Evolutionary conservation across 1,284 basidiomycete genomes (phyloP).

Genomic region (Pseudomicrostroma phylloplanum): DNA sequence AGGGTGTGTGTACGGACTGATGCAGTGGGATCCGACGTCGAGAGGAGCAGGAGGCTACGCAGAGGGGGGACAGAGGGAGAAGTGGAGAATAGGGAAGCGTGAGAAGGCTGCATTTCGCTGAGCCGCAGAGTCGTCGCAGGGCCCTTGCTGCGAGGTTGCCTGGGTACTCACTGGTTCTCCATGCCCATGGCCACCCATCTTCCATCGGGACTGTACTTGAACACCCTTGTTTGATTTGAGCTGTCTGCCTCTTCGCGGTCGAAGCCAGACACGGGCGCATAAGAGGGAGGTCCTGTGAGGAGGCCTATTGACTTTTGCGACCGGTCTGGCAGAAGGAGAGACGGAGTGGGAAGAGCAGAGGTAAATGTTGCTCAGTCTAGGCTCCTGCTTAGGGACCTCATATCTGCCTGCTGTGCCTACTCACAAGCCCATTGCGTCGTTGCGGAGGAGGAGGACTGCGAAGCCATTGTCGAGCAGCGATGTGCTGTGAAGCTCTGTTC

Average conservation of each 20-base stretch:
- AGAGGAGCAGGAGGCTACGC: slow-evolving; percentile 29
- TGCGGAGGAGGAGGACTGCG: no score
- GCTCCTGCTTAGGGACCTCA: no score
- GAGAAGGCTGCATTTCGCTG: not conserved
- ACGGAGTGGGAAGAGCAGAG: not conserved
- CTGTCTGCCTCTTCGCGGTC: slow-evolving; percentile 57
- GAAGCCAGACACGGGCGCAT: slow-evolving; percentile 64
- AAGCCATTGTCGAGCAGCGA: no score
- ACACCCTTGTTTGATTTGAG: slow-evolving; percentile 58
- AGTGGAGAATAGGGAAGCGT: slow-evolving; percentile 1
- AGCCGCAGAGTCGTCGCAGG: no score
- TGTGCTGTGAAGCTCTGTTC: no score
- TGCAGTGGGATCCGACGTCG: not conserved
- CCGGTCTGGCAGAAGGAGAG: slow-evolving; percentile 60
- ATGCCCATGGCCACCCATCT: slow-evolving; percentile 77
- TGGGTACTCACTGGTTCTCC: slow-evolving; percentile 62
- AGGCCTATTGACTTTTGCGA: slow-evolving; percentile 88
- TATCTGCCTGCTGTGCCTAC: not conserved
- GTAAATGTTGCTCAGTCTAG: no score
- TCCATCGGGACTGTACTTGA: slow-evolving; percentile 80
- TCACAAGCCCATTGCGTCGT: slow-evolving; percentile 1
- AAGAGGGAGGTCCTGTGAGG: slow-evolving; percentile 72
- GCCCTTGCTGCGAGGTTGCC: not conserved
- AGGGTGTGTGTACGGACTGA: slow-evolving; percentile 24
- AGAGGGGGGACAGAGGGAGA: slow-evolving; percentile 58